A percentile compares a stretch with the other conserved stretches of the same genome.
These are phyloP conservation scores for Aureobasidium vineae DNA, from an alignment of 2,329 filamentous ascomycete genomes.

Conservation along the genomic window DNA sequence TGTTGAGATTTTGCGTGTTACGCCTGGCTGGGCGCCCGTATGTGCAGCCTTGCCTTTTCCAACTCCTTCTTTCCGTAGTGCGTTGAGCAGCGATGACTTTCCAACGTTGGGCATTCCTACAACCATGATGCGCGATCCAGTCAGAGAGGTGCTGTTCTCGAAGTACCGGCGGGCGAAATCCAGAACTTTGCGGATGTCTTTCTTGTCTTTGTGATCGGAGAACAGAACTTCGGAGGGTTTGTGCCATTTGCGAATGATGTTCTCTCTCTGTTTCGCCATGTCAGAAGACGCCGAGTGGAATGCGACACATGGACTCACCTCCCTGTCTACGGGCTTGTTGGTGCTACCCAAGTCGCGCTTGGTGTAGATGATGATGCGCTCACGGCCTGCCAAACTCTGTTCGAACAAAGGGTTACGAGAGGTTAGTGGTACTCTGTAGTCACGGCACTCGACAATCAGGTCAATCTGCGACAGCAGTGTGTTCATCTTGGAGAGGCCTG, in stretches of 20 bases:
- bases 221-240: slow-evolving; percentile 54
- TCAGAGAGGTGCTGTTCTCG: slow-evolving; percentile 58
- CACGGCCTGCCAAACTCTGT: slow-evolving; percentile 62
- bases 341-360: slow-evolving; percentile 72
- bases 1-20: slow-evolving; percentile 80
- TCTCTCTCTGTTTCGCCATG: slow-evolving; percentile 16
- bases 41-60: slow-evolving; percentile 67
- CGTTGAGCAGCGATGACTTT: slow-evolving; percentile 92
- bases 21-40: slow-evolving; percentile 83
- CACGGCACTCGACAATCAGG: slow-evolving; percentile 90
- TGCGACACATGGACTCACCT: slow-evolving; percentile 37
- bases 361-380: slow-evolving; percentile 84
- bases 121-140: slow-evolving; percentile 79
- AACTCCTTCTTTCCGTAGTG: slow-evolving; percentile 69
- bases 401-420: slow-evolving; percentile 91
- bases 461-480: slow-evolving; percentile 75
- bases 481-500: slow-evolving; percentile 79
- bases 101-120: slow-evolving; percentile 98
- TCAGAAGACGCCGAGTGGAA: background rate
- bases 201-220: slow-evolving; percentile 47
- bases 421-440: slow-evolving; percentile 85
- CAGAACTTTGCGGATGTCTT: slow-evolving; percentile 49
- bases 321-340: slow-evolving; percentile 42
- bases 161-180: slow-evolving; percentile 54
- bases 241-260: slow-evolving; percentile 55